phyloP scores from a whole-genome alignment of 108 stramenopile genomes.

The Seminavis robusta region DNA sequence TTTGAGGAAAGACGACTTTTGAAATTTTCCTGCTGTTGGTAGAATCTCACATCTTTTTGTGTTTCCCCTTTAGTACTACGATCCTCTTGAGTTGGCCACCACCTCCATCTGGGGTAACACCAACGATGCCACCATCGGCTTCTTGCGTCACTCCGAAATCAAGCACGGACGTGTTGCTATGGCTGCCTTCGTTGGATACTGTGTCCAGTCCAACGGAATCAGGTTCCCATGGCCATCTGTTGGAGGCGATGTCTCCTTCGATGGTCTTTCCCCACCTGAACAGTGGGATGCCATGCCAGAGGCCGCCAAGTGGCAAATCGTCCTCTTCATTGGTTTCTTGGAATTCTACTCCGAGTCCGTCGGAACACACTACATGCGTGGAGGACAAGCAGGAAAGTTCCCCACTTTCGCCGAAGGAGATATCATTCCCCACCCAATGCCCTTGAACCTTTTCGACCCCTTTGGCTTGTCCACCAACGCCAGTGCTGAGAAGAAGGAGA shows the following conservation, averaged over 20 bases:
- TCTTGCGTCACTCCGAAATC: conserved; percentile 18
- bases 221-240: too few relatives aligned
- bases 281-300: conserved; percentile 79
- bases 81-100: conserved; percentile 63
- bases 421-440: conserved; percentile 77
- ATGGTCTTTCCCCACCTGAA: conserved; percentile 67
- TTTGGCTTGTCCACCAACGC: conserved; percentile 48
- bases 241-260: too few relatives aligned
- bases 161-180: conserved; percentile 57
- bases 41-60: conserved; percentile 3
- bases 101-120: conserved; percentile 56
- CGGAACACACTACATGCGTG: conserved; percentile 72
- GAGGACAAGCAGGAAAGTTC: conserved; percentile 67
- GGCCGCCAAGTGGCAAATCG: conserved; percentile 86
- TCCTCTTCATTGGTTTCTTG: conserved; percentile 77
- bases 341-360: conserved; percentile 73
- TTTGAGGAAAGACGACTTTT: background rate
- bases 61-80: conserved; percentile 50
- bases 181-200: conserved; percentile 53
- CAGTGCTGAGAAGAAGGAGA: conserved; percentile 59
- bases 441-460: conserved; percentile 71
- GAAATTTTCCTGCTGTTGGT: background rate
- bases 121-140: conserved; percentile 22
- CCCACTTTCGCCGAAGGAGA: conserved; percentile 55
- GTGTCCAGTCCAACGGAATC: too few relatives aligned